phyloP scores from a whole-genome alignment of 805 yeast species.

The Pichia occidentalis region DNA sequence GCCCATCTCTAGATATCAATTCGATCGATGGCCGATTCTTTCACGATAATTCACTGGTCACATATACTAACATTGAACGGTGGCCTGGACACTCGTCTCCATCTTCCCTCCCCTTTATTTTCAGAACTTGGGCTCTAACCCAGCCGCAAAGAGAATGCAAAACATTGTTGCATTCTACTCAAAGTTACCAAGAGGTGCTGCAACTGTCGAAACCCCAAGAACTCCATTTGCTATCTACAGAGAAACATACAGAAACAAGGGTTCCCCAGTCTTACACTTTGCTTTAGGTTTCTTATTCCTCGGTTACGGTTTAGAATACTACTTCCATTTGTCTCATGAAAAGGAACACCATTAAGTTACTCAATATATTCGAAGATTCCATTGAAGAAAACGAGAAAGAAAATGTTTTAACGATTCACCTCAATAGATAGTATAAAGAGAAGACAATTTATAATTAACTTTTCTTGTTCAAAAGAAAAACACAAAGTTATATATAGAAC shows the following conservation, averaged over 20 bases:
- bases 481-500: neutral
- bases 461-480: too few relatives aligned
- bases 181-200: constrained; percentile 90
- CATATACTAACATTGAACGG: constrained; percentile 4
- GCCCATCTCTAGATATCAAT: too few relatives aligned
- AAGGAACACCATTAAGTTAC: constrained; percentile 38
- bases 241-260: constrained; percentile 79
- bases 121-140: constrained; percentile 87
- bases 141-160: constrained; percentile 94
- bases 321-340: constrained; percentile 73
- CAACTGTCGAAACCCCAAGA: constrained; percentile 64
- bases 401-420: too few relatives aligned
- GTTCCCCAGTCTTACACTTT: constrained; percentile 75
- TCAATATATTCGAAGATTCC: too few relatives aligned
- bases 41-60: too few relatives aligned
- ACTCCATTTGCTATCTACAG: constrained; percentile 72
- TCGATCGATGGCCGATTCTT: too few relatives aligned
- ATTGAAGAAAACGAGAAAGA: too few relatives aligned
- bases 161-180: constrained; percentile 94
- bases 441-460: too few relatives aligned
- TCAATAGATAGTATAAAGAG: too few relatives aligned
- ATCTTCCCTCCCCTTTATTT: neutral
- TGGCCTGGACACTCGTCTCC: too few relatives aligned
- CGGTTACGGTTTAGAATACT: constrained; percentile 91
- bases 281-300: constrained; percentile 59